Evolutionary conservation across 345 rosid species (phyloP), one percentile per base, ranked within the genome.

Genomic region (Aquilaria yunnanensis): DNA sequence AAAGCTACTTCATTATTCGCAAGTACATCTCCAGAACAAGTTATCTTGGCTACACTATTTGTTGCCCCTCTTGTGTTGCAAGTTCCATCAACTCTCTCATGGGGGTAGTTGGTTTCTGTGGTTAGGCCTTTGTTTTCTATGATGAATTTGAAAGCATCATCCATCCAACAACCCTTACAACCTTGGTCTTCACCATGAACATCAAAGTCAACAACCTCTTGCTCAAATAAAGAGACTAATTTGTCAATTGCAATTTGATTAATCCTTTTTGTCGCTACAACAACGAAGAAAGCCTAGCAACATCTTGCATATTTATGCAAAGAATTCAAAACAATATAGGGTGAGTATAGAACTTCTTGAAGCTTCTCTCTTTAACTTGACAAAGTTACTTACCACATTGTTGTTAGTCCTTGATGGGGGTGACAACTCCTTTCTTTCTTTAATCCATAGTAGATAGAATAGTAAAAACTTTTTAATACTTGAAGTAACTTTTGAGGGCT

Each of bases 221-320:
- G 83, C 72, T 78, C 76, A 16, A 81, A 81, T 2, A 78, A 59
- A 0, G 83, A 71, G 29, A 69, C 41, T 47, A 81, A 32, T 31
- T 69, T 72, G 0, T 81, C 79, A 0, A 71, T 76, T 14, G 47
- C 71, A 54, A 81, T 73, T 59, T 73, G 60, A 32, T 47, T 66
- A 14, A 74, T 62, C 49, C 82, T 62, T 70, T 85, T 82, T 47
- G 77, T 70, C 7, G 85, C 90, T 61, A 86, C 90, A 23, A 84
- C 85, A 0, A 85, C 69, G 10, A 88, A 84, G 60, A 80, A 86
- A 49, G 89, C 92, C 92, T 85, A 81, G 54, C 92, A 86, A 64
- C 77, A 48, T 34, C 78, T 74, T 74, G 61, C 11, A 2, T 23
- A 23, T 23, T 23, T 23, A 23, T 23, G 23, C 23, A 23, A 23